phyloP scores from a whole-genome alignment of 2,329 filamentous ascomycete species.

The Lithohypha guttulata region DNA sequence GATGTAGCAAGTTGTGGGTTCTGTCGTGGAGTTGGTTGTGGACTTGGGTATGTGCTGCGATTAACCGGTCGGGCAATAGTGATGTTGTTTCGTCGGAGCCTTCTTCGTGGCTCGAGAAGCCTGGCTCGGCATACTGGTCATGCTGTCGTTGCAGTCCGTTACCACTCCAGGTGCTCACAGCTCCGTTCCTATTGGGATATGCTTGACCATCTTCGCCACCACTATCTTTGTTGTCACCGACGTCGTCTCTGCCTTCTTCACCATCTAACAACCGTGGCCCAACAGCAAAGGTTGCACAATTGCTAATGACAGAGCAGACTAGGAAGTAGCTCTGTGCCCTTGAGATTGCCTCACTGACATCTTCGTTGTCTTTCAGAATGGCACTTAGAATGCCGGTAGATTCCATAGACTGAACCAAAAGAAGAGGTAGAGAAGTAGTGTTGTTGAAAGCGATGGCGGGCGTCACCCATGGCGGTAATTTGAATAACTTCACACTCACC shows the following conservation, averaged over 20 bases:
- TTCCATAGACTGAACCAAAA: slow-evolving; percentile 42
- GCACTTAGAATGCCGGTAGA: slow-evolving; percentile 46
- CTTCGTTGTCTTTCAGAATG: slow-evolving; percentile 36
- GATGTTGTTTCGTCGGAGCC: slow-evolving; percentile 38
- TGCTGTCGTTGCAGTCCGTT: background rate
- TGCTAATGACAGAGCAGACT: slow-evolving; percentile 53
- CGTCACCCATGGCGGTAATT: slow-evolving; percentile 43
- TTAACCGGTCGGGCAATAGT: slow-evolving; percentile 36
- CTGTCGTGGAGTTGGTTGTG: slow-evolving; percentile 21
- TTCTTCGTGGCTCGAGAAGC: slow-evolving; percentile 9
- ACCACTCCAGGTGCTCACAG: background rate
- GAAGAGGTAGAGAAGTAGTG: slow-evolving; percentile 43
- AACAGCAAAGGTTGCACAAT: slow-evolving; percentile 53
- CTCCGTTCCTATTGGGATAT: background rate
- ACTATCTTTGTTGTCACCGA: slow-evolving; percentile 24
- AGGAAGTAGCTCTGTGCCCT: slow-evolving; percentile 56
- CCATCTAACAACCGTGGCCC: slow-evolving; percentile 49
- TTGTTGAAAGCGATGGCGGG: slow-evolving; percentile 49
- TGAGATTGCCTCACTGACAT: slow-evolving; percentile 39
- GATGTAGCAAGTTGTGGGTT: slow-evolving; percentile 26
- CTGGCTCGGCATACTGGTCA: background rate
- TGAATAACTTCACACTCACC: slow-evolving; percentile 34
- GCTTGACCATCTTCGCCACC: slow-evolving; percentile 11
- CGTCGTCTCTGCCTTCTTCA: slow-evolving; percentile 33
- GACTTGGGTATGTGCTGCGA: slow-evolving; percentile 14